A percentile compares a stretch with the other conserved stretches of the same genome.
Conservation (phyloP, 352 stramenopile species). For the Phytophthora citrophthora region DNA sequence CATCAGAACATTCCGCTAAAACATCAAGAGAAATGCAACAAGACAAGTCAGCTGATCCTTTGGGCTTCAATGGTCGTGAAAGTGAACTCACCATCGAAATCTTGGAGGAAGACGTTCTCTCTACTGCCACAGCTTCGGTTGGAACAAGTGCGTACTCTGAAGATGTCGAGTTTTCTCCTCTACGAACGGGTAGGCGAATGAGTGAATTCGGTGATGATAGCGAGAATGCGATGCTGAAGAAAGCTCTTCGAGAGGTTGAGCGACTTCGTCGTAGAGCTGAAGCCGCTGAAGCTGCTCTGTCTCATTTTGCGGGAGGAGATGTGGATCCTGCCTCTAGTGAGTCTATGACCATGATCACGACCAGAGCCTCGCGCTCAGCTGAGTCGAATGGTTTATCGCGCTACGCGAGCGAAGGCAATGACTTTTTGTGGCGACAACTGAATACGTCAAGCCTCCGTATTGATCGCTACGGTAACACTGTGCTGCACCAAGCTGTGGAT, state of each 20-base stretch:
- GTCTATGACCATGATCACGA: constrained; percentile 20
- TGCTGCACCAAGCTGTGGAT: constrained; percentile 57
- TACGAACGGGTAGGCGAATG: constrained; percentile 21
- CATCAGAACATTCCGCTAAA: constrained; percentile 16
- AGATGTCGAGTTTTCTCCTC: constrained; percentile 31
- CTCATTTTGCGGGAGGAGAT: constrained; percentile 30
- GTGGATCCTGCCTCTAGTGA: constrained; percentile 21
- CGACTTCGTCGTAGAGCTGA: constrained; percentile 64
- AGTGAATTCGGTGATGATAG: constrained; percentile 20
- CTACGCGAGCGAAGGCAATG: constrained; percentile 7
- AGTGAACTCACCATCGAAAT: constrained; percentile 41
- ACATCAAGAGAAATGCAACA: constrained; percentile 9
- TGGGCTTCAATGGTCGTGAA: constrained; percentile 30
- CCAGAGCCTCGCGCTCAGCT: constrained; percentile 16
- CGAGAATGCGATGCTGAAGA: constrained; percentile 52
- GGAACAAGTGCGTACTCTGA: constrained; percentile 50
- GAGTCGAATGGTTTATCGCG: background rate
- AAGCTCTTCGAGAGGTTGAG: constrained; percentile 61
- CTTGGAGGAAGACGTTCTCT: constrained; percentile 36
- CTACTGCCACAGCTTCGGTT: constrained; percentile 45
- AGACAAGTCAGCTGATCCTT: constrained; percentile 17
- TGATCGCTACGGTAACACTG: constrained; percentile 64
- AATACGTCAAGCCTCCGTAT: constrained; percentile 35
- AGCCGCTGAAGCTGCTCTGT: constrained; percentile 63
- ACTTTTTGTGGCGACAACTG: constrained; percentile 30